Conservation (phyloP, 2,329 filamentous ascomycete genomes). For the Diaporthe sp. region DNA sequence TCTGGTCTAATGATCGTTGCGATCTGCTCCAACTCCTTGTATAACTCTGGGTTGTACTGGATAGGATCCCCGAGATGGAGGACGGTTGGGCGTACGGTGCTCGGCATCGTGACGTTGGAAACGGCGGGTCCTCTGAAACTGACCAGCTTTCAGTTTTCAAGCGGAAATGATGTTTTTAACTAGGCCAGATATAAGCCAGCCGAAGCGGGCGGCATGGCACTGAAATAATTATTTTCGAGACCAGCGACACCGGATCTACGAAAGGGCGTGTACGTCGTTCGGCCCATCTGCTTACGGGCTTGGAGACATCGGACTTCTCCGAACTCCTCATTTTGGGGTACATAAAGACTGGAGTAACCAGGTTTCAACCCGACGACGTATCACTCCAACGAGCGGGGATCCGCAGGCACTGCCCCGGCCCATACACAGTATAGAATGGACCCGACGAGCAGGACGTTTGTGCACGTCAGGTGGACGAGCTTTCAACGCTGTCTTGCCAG, state of each 20-base stretch:
- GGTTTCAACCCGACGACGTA: not conserved
- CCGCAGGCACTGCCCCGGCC: not conserved
- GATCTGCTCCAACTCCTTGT: constrained; percentile 42
- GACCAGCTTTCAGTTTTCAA: not conserved
- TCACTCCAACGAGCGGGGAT: not conserved
- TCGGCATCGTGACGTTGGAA: not conserved
- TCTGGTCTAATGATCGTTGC: constrained; percentile 49
- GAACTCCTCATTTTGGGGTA: not conserved
- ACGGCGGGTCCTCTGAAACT: not conserved
- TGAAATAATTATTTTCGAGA: not conserved
- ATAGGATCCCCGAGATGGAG: constrained; percentile 47
- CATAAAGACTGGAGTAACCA: not conserved
- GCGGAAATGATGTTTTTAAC: too few species aligned
- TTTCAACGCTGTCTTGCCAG: not conserved
- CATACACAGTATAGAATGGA: not conserved
- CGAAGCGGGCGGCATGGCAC: not conserved
- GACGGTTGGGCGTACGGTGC: constrained; percentile 38
- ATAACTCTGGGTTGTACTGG: constrained; percentile 45
- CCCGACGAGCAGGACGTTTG: constrained; percentile 3
- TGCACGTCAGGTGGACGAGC: not conserved
- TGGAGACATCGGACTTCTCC: not conserved
- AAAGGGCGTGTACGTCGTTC: not conserved
- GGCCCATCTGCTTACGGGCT: not conserved
- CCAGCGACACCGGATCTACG: not conserved
- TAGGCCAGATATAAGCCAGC: too few species aligned